Conservation (phyloP, 2,329 filamentous ascomycete species). For the Fusarium veterinarium region DNA sequence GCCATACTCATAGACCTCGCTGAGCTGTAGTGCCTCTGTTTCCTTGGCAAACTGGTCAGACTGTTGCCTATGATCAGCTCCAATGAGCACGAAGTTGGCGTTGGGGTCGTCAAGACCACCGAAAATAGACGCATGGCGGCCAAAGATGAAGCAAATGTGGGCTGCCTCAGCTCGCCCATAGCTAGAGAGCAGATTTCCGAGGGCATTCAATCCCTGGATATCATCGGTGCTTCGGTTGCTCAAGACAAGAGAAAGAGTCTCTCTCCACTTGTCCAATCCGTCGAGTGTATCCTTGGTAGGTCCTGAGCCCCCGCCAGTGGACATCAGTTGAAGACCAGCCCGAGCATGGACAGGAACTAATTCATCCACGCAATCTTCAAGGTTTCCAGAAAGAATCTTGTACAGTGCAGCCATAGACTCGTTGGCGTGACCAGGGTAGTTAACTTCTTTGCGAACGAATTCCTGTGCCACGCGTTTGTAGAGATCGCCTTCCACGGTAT, state of each 20-base stretch:
- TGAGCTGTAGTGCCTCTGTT: slow-evolving; percentile 89
- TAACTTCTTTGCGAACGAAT: slow-evolving; percentile 95
- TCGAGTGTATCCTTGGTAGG: slow-evolving; percentile 79
- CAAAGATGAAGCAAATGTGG: slow-evolving; percentile 94
- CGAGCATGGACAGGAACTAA: slow-evolving; percentile 93
- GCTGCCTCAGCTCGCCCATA: slow-evolving; percentile 93
- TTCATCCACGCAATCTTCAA: slow-evolving; percentile 94
- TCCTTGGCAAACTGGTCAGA: slow-evolving; percentile 81
- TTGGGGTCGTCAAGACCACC: slow-evolving; percentile 85
- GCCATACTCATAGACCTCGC: slow-evolving; percentile 94
- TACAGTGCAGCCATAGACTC: slow-evolving; percentile 93
- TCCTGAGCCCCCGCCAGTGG: slow-evolving; percentile 71
- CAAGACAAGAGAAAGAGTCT: slow-evolving; percentile 86
- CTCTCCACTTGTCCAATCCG: slow-evolving; percentile 92
- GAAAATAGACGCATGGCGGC: slow-evolving; percentile 75
- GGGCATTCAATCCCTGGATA: slow-evolving; percentile 77
- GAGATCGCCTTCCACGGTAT: slow-evolving; percentile 79
- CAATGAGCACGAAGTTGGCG: slow-evolving; percentile 83
- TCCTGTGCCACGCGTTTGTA: slow-evolving; percentile 96
- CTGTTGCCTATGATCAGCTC: slow-evolving; percentile 81
- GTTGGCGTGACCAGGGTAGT: slow-evolving; percentile 80
- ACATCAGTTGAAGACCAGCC: slow-evolving; percentile 91
- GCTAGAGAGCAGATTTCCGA: slow-evolving; percentile 83
- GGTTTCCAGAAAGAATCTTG: slow-evolving; percentile 92
- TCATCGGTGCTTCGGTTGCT: slow-evolving; percentile 90